A percentile compares a stretch with the other conserved stretches of the same genome.
Evolutionary conservation across 2,329 filamentous ascomycete genomes (phyloP).

Genomic region (Colletotrichum paranaense): DNA sequence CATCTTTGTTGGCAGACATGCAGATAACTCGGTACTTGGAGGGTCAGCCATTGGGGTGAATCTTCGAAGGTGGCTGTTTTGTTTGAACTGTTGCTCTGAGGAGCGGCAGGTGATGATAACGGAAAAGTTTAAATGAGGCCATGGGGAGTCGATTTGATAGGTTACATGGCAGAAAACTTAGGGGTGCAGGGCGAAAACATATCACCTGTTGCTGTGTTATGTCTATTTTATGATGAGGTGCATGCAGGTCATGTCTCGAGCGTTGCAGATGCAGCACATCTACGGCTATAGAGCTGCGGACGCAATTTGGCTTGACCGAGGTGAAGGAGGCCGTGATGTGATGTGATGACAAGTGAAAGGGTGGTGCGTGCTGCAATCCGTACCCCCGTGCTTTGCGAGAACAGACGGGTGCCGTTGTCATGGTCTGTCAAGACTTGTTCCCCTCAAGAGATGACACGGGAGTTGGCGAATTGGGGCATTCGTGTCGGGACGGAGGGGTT

Average conservation of each 20-base stretch:
- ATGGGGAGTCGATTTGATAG: not conserved
- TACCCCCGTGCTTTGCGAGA: not conserved
- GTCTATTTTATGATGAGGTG: not conserved
- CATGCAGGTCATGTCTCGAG: not conserved
- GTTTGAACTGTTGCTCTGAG: too few species aligned
- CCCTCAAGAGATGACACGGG: not conserved
- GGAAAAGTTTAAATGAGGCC: not conserved
- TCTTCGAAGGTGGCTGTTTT: not conserved
- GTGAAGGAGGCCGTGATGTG: too few species aligned
- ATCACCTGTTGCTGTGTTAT: not conserved
- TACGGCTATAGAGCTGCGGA: too few species aligned
- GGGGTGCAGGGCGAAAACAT: not conserved
- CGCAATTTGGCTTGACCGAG: too few species aligned
- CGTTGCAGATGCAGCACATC: too few species aligned
- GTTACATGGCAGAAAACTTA: not conserved
- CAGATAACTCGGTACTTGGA: not conserved
- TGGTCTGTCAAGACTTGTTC: not conserved
- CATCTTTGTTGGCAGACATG: not conserved
- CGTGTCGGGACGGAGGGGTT: too few species aligned
- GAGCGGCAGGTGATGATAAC: not conserved
- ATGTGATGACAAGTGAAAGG: not conserved
- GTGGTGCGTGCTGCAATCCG: not conserved
- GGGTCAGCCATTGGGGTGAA: not conserved
- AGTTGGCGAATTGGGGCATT: too few species aligned
- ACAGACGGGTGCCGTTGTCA: not conserved